Conservation (phyloP, 2,329 filamentous ascomycete species). For the Seiridium cupressi region DNA sequence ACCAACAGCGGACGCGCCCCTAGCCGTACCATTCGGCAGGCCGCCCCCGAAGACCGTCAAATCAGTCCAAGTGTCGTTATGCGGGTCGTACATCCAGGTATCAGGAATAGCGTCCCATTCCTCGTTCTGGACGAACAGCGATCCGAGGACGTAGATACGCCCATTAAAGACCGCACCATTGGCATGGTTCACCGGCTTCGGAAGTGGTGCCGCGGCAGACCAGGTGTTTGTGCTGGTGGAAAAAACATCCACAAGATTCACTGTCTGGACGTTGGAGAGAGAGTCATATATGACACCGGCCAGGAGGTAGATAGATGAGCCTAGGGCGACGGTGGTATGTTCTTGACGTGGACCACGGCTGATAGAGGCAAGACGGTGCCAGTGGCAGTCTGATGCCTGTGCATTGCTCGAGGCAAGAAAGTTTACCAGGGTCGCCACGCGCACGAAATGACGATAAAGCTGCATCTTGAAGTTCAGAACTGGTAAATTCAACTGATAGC, state of each 20-base stretch:
- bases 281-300: not conserved
- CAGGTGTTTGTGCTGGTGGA: slow-evolving; percentile 20
- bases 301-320: not conserved
- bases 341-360: not conserved
- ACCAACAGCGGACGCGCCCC: slow-evolving; percentile 31
- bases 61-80: slow-evolving; percentile 22
- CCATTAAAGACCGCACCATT: slow-evolving; percentile 33
- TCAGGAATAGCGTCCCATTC: slow-evolving; percentile 9
- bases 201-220: slow-evolving; percentile 16
- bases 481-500: no score
- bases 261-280: not conserved
- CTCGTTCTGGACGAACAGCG: slow-evolving; percentile 18
- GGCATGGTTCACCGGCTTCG: slow-evolving; percentile 32
- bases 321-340: not conserved
- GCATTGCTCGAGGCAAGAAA: no score
- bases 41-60: slow-evolving; percentile 11
- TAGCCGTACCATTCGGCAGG: slow-evolving; percentile 23
- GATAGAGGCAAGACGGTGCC: no score
- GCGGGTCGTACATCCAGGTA: slow-evolving; percentile 29
- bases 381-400: no score
- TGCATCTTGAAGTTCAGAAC: no score
- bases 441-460: no score
- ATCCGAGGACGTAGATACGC: slow-evolving; percentile 38
- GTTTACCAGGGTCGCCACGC: no score
- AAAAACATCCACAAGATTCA: not conserved